Evolutionary conservation across 805 yeast genomes (phyloP).

Genomic region (Cyberlindnera maclurae): DNA sequence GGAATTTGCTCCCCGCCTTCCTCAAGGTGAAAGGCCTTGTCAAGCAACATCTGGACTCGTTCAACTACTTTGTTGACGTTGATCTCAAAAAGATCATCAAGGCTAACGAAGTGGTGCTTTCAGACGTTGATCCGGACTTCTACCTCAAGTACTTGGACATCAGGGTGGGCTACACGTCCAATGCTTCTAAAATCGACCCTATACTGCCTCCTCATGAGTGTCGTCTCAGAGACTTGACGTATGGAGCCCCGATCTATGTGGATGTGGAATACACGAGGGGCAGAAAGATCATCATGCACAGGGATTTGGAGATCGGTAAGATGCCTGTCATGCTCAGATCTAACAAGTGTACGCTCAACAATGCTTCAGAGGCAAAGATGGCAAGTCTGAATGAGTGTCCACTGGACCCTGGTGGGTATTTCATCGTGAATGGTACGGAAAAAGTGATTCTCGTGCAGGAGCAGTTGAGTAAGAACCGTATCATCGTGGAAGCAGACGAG

Average conservation of each 20-base stretch:
- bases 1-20: slow-evolving; percentile 95
- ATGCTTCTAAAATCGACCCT: slow-evolving; percentile 47
- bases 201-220: slow-evolving; percentile 90
- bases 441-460: slow-evolving; percentile 96
- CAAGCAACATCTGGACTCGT: slow-evolving; percentile 97
- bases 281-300: slow-evolving; percentile 79
- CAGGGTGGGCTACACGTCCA: slow-evolving; percentile 77
- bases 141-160: slow-evolving; percentile 90
- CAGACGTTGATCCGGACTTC: slow-evolving; percentile 97
- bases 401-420: slow-evolving; percentile 97
- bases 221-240: slow-evolving; percentile 86
- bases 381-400: slow-evolving; percentile 91
- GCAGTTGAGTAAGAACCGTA: slow-evolving; percentile 93
- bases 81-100: slow-evolving; percentile 87
- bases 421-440: slow-evolving; percentile 96
- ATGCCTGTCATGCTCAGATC: slow-evolving; percentile 99
- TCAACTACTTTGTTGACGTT: slow-evolving; percentile 89
- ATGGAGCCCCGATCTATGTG: slow-evolving; percentile 91
- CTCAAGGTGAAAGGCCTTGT: slow-evolving; percentile 92
- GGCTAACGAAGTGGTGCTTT: slow-evolving; percentile 82
- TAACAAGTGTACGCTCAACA: slow-evolving; percentile 81
- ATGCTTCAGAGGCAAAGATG: slow-evolving; percentile 75
- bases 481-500: slow-evolving; percentile 95
- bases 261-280: slow-evolving; percentile 98
- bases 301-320: slow-evolving; percentile 89